Evolutionary conservation across 768 basidiomycete species (phyloP), one percentile per base, ranked within the genome.

Genomic region (Sistotremastrum suecicum): DNA sequence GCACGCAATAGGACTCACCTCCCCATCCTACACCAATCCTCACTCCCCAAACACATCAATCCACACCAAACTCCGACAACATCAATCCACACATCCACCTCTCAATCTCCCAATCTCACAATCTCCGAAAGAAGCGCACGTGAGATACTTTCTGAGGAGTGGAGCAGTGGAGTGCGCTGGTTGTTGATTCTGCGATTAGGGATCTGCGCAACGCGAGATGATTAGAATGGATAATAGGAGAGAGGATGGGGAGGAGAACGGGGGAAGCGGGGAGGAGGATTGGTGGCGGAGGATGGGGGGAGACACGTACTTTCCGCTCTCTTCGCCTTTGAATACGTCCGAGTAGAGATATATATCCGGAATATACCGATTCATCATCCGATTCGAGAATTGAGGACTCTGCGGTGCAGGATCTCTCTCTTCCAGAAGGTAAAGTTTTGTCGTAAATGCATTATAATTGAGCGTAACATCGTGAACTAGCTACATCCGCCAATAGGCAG

Each of bases 341-440:
- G 95, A 94, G 60, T 97, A 94, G 36, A 99, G 76, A 63, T 98
- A 97, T 30, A 97, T 91, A 60, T 99, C 95, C 34, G 95, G 94
- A 48, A 98, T 95, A 60, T 86, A 95, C 3, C 91, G 83, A 60
- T 97, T 98, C 38, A 99, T 69, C 82, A 98, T 89, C 35, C 95
- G 76, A 61, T 95, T 95, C 2, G 92, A 95, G 59, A 99, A 88
- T 58, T 98, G 92, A 28, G 95, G 95, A 52, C 81, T 94, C n/a
- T n/a, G n/a, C n/a, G n/a, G n/a, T n/a, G 20, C 20, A 20, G 20
- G 20, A 20, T 20, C 20, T 20, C 20, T 20, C 20, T 20, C 20
- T 20, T 20, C 20, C 20, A 20, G 20, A 20, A 20, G 20, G 20
- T 20, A 20, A 20, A 20, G 20, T 20, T 20, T 20, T 20, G 20